Base-by-base conservation (phyloP, 1,139 yeast species). In the Debaryomyces fabryi region DNA sequence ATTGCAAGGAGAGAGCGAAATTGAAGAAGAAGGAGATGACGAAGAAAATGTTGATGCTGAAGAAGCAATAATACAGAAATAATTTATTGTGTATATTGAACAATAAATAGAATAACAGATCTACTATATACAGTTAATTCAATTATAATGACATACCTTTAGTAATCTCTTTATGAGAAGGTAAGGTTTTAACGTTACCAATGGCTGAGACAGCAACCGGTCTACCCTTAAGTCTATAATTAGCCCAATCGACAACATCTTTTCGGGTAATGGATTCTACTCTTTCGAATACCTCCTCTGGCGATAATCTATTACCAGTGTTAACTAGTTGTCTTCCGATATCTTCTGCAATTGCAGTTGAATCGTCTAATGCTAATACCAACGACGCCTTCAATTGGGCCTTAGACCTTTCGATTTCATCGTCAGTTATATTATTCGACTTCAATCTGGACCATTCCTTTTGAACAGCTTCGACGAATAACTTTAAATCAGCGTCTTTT, bases 321-420 rank as follows among this genome's bases (percentile, higher is more conserved):
- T 97, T 92, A 44, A 93, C 96, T 53, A 93, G 78, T 69, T 95
- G 99, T 67, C 99, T 85, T 35, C 99, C 99, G 59, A 95, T 90
- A 69, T 93, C 99, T 69, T 93, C 99, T 30, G 97, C 98, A 51
- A 92, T 86, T 4, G 97, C 95, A 5, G 98, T 91, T 18, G 97
- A 86, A 53, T 96, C 97, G 67, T 95, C 99, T 48, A 93, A 76
- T 10, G 96, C 89, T 50, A 93, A 76, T 47, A 93, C 78, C 49
- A 93, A 76, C 0, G 97, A 88, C 0, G 99, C 99, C 71, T 92
- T 92, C 56, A 93, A 78, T 69, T 92, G 97, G 2, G 97, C 86
- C 71, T 93, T 93, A 18, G 98, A 95, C 49, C 97, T 83, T 67
- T 86, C 96, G 18, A 93, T 96, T 70, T 93, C 99, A 43, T 84